Evolutionary conservation across 129 eudicot species (phyloP).

Genomic region (Saussurea involucrata): DNA sequence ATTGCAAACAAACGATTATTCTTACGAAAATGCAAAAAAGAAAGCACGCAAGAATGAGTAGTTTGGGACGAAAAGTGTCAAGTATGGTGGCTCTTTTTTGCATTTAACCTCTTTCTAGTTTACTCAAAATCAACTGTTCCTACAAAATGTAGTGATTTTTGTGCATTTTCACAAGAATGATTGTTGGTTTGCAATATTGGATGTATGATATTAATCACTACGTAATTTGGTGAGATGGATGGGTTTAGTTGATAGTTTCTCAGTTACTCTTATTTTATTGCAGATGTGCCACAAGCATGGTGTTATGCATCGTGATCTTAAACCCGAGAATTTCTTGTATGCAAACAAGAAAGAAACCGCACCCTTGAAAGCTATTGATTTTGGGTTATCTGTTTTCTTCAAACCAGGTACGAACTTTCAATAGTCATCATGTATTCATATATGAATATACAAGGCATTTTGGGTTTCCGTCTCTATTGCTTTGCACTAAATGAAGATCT

Average conservation of each 20-base stretch:
- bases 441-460: background rate
- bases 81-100: background rate
- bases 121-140: background rate
- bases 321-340: constrained; percentile 79
- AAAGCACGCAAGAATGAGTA: background rate
- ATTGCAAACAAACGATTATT: background rate
- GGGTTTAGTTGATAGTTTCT: background rate
- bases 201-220: background rate
- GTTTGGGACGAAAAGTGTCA: background rate
- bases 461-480: background rate
- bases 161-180: constrained; percentile 9
- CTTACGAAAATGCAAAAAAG: no score
- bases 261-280: constrained; percentile 3
- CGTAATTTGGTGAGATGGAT: background rate
- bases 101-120: background rate
- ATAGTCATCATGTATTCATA: background rate
- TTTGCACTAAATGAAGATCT: background rate
- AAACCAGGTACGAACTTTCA: constrained; percentile 56
- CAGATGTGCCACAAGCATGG: constrained; percentile 90
- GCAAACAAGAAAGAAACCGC: constrained; percentile 73
- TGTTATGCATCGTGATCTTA: constrained; percentile 91
- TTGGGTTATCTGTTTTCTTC: constrained; percentile 78
- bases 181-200: background rate
- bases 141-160: background rate
- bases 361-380: constrained; percentile 74